Percentiles rank a stretch among this genome's conserved stretches.
phyloP scores from a whole-genome alignment of 768 basidiomycete genomes.

The Boletus reticuloceps region DNA sequence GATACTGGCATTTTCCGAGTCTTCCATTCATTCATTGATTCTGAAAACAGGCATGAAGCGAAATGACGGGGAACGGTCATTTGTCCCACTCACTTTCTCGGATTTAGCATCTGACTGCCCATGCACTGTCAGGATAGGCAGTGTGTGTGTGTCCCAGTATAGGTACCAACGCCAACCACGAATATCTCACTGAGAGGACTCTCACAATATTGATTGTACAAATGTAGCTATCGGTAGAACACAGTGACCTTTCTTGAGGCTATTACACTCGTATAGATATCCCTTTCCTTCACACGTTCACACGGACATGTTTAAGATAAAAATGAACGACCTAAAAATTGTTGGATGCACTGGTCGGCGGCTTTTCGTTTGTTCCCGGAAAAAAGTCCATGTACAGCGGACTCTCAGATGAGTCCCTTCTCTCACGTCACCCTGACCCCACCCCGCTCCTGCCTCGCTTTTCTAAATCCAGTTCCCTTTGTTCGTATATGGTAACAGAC shows the following conservation, averaged over 20 bases:
- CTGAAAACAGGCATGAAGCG: not conserved
- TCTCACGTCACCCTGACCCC: conserved; percentile 3
- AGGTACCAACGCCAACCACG: not conserved
- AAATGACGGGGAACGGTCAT: not conserved
- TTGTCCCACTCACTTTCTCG: not conserved
- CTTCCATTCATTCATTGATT: conserved; percentile 3
- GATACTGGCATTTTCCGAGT: conserved; percentile 15
- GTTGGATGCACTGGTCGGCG: not conserved
- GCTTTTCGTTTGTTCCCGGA: not conserved
- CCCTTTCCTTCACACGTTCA: not conserved
- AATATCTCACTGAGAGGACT: not conserved
- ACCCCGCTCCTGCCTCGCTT: not conserved
- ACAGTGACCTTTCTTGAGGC: too few relatives aligned
- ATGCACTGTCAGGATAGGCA: not conserved
- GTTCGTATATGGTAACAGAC: too few relatives aligned
- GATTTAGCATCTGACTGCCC: not conserved
- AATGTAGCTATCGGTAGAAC: too few relatives aligned
- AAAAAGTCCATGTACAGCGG: not conserved
- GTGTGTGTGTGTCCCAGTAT: not conserved
- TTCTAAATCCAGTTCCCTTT: not conserved
- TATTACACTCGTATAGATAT: too few relatives aligned
- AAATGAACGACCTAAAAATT: too few relatives aligned
- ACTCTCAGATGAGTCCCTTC: not conserved
- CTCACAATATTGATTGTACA: not conserved
- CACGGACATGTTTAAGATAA: not conserved